Evolutionary conservation across 805 yeast species (phyloP), one percentile per base, ranked within the genome.

Genomic region (Lachancea thermotolerans): DNA sequence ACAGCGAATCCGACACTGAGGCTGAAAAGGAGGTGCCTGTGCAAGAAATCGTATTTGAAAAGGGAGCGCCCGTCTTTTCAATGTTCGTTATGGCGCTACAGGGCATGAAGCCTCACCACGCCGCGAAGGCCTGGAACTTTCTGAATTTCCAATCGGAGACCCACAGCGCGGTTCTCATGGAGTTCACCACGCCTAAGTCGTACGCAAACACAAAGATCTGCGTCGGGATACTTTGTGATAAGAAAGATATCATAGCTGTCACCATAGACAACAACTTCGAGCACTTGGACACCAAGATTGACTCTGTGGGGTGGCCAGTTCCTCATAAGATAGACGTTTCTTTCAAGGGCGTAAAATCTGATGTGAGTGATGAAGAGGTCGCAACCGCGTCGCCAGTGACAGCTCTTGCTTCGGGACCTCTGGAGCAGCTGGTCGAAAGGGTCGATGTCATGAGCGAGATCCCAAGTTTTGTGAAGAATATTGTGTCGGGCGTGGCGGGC

Each of bases 41-140:
- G 27, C 59, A 60, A 12, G 46, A 49, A 15, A 49, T 62, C n/a
- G 48, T 46, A 1, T 62, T 63, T 37, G 41, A 53, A 5, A 53
- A 58, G 21, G 52, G 56, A 7, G 49, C 53, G 9, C 60, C 64
- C 18, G 69, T 68, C 25, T 55, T 49, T 14, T 74, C 88, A 41
- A 85, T 93, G 95, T 90, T 81, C 61, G 96, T 91, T 44, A 82
- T 86, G 91, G 99, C 99, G 6, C 70, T 88, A 55, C 99, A 93
- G 71, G 98, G 98, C 50, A 90, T 93, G 98, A 93, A 93, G 67
- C 99, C 99, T 8, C 97, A 93, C 67, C 99, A 93, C 68, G 96
- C 97, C 31, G 99, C 99, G 46, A 87, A 95, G 49, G 69, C 88
- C 17, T 93, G 99, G 99, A 93, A 91, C 68, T 93, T 93, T 64